A percentile compares a stretch with the other conserved stretches of the same genome.
Conservation (phyloP, 1,139 yeast species). For the Sporopachydermia cereana region DNA sequence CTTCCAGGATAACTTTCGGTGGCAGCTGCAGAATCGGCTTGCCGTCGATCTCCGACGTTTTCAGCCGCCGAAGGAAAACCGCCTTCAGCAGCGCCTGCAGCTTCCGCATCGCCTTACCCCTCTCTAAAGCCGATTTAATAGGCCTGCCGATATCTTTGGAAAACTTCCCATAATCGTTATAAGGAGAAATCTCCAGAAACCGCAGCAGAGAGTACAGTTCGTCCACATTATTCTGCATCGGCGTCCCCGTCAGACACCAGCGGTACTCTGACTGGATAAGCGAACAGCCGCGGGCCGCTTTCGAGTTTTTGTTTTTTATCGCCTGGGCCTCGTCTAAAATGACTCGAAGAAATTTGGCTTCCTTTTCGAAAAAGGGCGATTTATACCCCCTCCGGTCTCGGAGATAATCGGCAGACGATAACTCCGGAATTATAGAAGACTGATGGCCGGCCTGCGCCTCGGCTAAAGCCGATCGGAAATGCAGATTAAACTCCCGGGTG, state of each 20-base stretch:
- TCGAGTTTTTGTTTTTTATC: slow-evolving; percentile 64
- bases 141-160: slow-evolving; percentile 48
- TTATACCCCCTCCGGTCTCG: slow-evolving; percentile 28
- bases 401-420: slow-evolving; percentile 21
- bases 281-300: slow-evolving; percentile 57
- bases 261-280: slow-evolving; percentile 42
- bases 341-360: slow-evolving; percentile 50
- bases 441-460: slow-evolving; percentile 18
- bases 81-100: slow-evolving; percentile 70
- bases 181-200: slow-evolving; percentile 61
- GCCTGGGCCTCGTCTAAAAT: slow-evolving; percentile 87
- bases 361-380: slow-evolving; percentile 58
- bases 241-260: slow-evolving; percentile 90
- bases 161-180: slow-evolving; percentile 47
- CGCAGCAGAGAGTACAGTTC: slow-evolving; percentile 72
- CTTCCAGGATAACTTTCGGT: slow-evolving; percentile 39
- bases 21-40: slow-evolving; percentile 62
- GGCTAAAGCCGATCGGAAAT: slow-evolving; percentile 32
- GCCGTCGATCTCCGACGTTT: slow-evolving; percentile 67
- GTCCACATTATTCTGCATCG: slow-evolving; percentile 76
- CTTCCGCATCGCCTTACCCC: slow-evolving; percentile 40
- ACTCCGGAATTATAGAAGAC: slow-evolving; percentile 30
- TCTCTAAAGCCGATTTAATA: slow-evolving; percentile 29
- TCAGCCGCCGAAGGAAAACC: slow-evolving; percentile 68
- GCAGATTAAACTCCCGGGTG: slow-evolving; percentile 57